phyloP scores from a whole-genome alignment of 2,329 filamentous ascomycete species.

The Colletotrichum cuscutae region DNA sequence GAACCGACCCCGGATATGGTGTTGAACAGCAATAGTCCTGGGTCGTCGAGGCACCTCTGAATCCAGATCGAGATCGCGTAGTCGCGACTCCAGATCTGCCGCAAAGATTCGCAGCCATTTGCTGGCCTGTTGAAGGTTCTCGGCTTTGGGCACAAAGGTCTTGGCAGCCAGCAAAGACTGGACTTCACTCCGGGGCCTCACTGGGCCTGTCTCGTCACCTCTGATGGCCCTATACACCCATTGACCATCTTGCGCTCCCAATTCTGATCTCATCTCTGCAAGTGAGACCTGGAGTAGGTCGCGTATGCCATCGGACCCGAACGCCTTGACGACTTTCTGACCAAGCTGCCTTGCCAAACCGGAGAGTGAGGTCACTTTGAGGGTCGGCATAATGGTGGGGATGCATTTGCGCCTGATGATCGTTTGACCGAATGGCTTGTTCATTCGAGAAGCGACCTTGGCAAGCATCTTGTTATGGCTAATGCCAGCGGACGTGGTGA shows the following conservation, averaged over 20 bases:
- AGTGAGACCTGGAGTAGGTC: background rate
- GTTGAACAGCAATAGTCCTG: background rate
- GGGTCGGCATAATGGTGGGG: background rate
- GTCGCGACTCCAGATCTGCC: background rate
- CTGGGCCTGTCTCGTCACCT: background rate
- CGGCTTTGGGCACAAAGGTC: background rate
- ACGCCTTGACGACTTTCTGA: background rate
- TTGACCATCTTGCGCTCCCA: background rate
- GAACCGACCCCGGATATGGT: background rate
- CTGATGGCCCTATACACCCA: background rate
- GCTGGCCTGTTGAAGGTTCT: background rate
- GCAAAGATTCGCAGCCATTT: background rate
- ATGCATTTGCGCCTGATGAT: background rate
- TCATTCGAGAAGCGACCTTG: background rate
- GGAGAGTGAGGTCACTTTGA: background rate
- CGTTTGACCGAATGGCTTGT: background rate
- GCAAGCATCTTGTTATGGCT: background rate
- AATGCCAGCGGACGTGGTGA: background rate
- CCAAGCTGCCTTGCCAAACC: background rate
- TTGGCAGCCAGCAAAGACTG: background rate
- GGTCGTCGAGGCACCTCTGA: background rate
- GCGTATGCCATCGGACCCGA: background rate
- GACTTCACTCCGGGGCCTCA: background rate
- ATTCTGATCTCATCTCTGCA: background rate
- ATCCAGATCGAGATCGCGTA: background rate